phyloP scores from a whole-genome alignment of 108 stramenopile species.

The Cyclotella atomus region DNA sequence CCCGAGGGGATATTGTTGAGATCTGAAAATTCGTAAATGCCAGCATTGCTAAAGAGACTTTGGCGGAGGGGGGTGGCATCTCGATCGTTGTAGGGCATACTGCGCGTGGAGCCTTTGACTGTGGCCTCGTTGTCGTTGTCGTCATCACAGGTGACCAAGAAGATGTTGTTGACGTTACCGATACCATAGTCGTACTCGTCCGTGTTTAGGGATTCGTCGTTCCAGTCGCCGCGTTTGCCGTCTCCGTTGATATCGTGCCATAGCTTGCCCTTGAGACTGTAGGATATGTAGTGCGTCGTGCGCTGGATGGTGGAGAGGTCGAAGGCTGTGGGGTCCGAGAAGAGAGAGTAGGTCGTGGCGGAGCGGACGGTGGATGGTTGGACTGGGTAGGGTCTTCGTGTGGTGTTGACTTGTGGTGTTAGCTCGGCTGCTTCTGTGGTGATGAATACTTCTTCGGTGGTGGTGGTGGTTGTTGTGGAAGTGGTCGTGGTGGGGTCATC shows the following conservation, averaged over 20 bases:
- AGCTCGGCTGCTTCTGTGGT: neutral
- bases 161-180: slow-evolving; percentile 4
- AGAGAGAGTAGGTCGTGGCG: slow-evolving; percentile 16
- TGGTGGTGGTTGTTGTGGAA: neutral
- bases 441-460: neutral
- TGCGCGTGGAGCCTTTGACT: neutral
- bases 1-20: slow-evolving; percentile 12
- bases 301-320: neutral
- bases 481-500: neutral
- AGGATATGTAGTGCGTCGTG: slow-evolving; percentile 12
- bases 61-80: neutral
- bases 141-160: slow-evolving; percentile 18
- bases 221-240: slow-evolving; percentile 22
- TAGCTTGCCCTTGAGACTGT: slow-evolving; percentile 3
- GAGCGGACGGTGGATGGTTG: slow-evolving; percentile 3
- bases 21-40: slow-evolving; percentile 6
- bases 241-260: slow-evolving; percentile 34
- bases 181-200: slow-evolving; percentile 32
- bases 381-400: slow-evolving; percentile 7
- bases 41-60: neutral
- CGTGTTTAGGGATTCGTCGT: slow-evolving; percentile 25
- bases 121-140: neutral
- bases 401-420: neutral
- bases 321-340: slow-evolving; percentile 11
- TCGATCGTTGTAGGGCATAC: neutral